These are phyloP conservation scores for Toxicodendron radicans DNA, from an alignment of 345 rosid genomes.

Conservation along the genomic window DNA sequence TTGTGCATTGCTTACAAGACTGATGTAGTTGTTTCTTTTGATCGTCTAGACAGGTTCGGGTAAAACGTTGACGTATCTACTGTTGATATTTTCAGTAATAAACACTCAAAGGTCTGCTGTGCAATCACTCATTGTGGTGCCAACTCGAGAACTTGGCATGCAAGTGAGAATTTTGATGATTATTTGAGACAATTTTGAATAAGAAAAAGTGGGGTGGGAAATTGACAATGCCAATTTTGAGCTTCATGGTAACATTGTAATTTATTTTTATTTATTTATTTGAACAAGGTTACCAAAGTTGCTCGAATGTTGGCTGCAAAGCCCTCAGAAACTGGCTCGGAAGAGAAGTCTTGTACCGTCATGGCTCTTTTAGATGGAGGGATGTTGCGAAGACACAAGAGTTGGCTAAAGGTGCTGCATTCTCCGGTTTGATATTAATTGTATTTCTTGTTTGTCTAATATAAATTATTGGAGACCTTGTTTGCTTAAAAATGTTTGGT, in stretches of 20 bases:
- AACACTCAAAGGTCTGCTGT: conserved; percentile 72
- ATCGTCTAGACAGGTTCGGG: conserved; percentile 86
- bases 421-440: neutral
- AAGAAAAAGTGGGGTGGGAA: neutral
- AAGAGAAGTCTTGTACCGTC: conserved; percentile 58
- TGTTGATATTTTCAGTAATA: conserved; percentile 60
- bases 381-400: conserved; percentile 75
- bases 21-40: conserved; percentile 30
- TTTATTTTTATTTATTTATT: conserved; percentile 14
- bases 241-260: neutral
- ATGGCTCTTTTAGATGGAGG: conserved; percentile 96
- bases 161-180: conserved; percentile 53
- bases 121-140: conserved; percentile 84
- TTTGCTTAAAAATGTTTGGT: neutral
- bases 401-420: conserved; percentile 76
- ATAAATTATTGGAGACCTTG: neutral
- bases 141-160: conserved; percentile 89
- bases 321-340: conserved; percentile 37
- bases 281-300: conserved; percentile 69
- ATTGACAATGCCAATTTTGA: neutral
- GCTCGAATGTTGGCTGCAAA: conserved; percentile 77
- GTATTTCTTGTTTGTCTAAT: neutral
- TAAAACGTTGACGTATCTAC: conserved; percentile 84
- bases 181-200: neutral
- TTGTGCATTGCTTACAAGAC: conserved; percentile 3